A percentile compares a stretch with the other conserved stretches of the same genome.
These are phyloP conservation scores for Diaporthe eres DNA, from an alignment of 2,329 filamentous ascomycete species.

Conservation along the genomic window DNA sequence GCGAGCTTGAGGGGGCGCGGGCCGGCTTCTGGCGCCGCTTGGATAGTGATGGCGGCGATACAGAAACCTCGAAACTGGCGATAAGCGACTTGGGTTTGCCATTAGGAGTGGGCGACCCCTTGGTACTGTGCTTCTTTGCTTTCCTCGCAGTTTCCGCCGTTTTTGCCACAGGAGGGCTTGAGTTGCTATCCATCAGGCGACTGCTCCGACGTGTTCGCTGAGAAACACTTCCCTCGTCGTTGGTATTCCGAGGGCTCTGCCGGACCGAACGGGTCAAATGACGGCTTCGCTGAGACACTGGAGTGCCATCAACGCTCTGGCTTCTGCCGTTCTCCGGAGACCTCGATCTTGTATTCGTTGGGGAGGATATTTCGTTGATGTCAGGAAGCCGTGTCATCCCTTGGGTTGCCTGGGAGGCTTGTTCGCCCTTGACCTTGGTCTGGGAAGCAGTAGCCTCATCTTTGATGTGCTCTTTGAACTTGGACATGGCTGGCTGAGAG, in stretches of 20 bases:
- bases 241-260: constrained; percentile 1
- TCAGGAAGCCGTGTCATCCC: constrained; percentile 3
- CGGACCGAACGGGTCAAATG: background rate
- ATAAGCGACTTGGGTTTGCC: constrained; percentile 19
- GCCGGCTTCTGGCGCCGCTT: constrained; percentile 16
- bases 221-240: constrained; percentile 15
- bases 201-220: constrained; percentile 22
- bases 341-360: background rate
- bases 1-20: constrained; percentile 2
- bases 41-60: constrained; percentile 33
- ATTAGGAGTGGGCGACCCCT: constrained; percentile 13
- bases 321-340: background rate
- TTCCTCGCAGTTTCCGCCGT: background rate
- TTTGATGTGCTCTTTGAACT: constrained; percentile 34
- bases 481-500: constrained; percentile 34
- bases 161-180: constrained; percentile 7
- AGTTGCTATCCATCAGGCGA: background rate
- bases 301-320: constrained; percentile 3
- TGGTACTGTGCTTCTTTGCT: background rate
- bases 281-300: background rate
- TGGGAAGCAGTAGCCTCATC: background rate
- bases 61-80: constrained; percentile 34
- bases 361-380: background rate
- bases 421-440: background rate
- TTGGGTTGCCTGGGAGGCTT: background rate